A percentile compares a stretch with the other conserved stretches of the same genome.
These are phyloP conservation scores for Hymenoscyphus linearis DNA, from an alignment of 2,329 filamentous ascomycete species.

Conservation along the genomic window DNA sequence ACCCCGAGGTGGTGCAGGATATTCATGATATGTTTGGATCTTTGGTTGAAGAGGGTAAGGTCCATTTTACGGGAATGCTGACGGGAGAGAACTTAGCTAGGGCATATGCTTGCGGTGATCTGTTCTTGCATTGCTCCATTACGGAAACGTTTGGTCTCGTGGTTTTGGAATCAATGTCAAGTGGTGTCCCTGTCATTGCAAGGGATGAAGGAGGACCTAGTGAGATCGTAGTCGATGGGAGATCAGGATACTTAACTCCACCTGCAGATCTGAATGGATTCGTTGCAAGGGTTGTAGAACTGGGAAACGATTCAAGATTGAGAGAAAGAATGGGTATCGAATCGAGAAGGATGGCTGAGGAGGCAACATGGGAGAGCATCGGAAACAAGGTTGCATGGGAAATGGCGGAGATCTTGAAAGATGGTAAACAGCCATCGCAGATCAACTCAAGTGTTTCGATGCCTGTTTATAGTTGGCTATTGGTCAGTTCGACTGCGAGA, in stretches of 20 bases:
- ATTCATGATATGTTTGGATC: slow-evolving; percentile 54
- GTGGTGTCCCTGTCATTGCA: slow-evolving; percentile 62
- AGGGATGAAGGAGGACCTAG: slow-evolving; percentile 65
- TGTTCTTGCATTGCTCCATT: slow-evolving; percentile 66
- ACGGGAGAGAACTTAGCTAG: slow-evolving; percentile 55
- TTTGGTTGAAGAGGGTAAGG: slow-evolving; percentile 44
- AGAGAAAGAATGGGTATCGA: slow-evolving; percentile 41
- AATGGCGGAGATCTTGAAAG: slow-evolving; percentile 41
- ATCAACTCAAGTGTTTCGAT: slow-evolving; percentile 10
- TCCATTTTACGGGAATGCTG: slow-evolving; percentile 63
- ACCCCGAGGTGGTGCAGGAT: slow-evolving; percentile 54
- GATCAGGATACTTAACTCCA: slow-evolving; percentile 55
- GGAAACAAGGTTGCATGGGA: slow-evolving; percentile 65
- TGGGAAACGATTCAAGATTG: slow-evolving; percentile 42
- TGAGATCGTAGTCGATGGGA: slow-evolving; percentile 56
- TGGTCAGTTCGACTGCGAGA: slow-evolving; percentile 18
- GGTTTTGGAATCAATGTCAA: slow-evolving; percentile 64
- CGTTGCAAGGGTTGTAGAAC: slow-evolving; percentile 45
- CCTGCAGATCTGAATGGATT: slow-evolving; percentile 56
- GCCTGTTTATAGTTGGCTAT: slow-evolving; percentile 24
- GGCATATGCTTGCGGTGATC: slow-evolving; percentile 61
- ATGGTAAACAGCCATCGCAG: neutral
- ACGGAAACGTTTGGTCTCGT: slow-evolving; percentile 70
- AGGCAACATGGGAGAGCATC: slow-evolving; percentile 67
- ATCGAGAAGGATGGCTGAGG: slow-evolving; percentile 51